A percentile compares a stretch with the other conserved stretches of the same genome.
These are phyloP conservation scores for Asterophora parasitica DNA, from an alignment of 768 basidiomycete species.

Conservation along the genomic window DNA sequence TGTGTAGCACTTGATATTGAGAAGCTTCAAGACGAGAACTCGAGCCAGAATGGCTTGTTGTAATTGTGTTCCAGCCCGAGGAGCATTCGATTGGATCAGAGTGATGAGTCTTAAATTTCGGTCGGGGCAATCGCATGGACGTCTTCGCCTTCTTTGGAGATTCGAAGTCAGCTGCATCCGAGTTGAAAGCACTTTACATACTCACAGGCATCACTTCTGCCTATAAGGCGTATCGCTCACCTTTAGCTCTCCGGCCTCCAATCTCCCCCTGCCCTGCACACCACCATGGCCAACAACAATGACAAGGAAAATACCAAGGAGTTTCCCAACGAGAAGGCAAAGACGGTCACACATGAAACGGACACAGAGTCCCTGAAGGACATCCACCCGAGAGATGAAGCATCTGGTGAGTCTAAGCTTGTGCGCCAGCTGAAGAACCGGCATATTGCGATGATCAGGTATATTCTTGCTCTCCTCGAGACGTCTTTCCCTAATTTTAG, in stretches of 20 bases:
- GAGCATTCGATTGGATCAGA: no score
- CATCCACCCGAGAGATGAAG: constrained; percentile 11
- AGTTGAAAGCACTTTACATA: not conserved
- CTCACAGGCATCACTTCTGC: not conserved
- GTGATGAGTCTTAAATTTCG: no score
- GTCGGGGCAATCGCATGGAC: no score
- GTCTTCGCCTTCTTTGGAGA: no score
- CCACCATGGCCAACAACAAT: not conserved
- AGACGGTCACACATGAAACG: constrained; percentile 15
- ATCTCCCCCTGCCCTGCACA: not conserved
- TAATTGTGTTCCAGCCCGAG: no score
- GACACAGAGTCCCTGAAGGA: constrained; percentile 18
- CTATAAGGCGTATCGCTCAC: not conserved
- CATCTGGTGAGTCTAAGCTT: constrained; percentile 27
- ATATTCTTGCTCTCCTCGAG: not conserved
- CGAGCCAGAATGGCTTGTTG: no score
- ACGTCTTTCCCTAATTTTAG: not conserved
- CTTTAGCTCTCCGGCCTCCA: not conserved
- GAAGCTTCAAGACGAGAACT: no score
- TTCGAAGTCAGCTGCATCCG: not conserved
- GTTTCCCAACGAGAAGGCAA: constrained; percentile 9
- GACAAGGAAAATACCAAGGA: no score
- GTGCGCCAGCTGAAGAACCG: constrained; percentile 68
- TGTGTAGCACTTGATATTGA: no score
- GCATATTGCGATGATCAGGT: constrained; percentile 81